A percentile compares a stretch with the other conserved stretches of the same genome.
Evolutionary conservation across 2,329 filamentous ascomycete genomes (phyloP).

Genomic region (Aspergillus piperis): DNA sequence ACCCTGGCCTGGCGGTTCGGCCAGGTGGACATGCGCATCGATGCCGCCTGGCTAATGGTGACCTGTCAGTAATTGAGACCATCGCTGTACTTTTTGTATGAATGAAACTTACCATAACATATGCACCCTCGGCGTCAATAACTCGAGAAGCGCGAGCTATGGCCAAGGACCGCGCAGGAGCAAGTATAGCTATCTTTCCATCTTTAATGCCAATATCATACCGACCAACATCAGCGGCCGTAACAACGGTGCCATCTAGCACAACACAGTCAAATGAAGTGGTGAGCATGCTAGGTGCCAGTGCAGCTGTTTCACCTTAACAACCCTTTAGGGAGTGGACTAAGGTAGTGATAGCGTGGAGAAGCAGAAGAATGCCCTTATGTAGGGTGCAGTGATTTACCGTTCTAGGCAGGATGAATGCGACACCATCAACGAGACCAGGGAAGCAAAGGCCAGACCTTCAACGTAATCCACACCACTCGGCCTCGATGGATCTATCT

Average conservation of each 20-base stretch:
- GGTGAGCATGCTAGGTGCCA: not conserved
- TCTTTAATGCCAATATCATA: conserved; percentile 48
- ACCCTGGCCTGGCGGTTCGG: conserved; percentile 31
- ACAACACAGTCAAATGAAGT: conserved; percentile 40
- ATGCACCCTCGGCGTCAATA: conserved; percentile 48
- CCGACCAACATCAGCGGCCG: conserved; percentile 45
- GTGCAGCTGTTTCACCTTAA: not conserved
- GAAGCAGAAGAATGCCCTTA: not conserved
- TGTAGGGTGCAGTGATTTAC: not conserved
- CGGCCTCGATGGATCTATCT: not conserved
- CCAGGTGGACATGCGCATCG: conserved; percentile 53
- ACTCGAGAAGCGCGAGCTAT: conserved; percentile 30
- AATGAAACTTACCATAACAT: conserved; percentile 38
- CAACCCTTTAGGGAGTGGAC: not conserved
- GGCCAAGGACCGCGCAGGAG: conserved; percentile 40
- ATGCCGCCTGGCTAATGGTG: conserved; percentile 45
- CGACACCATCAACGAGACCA: not conserved
- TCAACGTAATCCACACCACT: not conserved
- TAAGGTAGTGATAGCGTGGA: not conserved
- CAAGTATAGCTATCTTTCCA: conserved; percentile 47
- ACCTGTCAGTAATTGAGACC: not conserved
- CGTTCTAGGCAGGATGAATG: not conserved
- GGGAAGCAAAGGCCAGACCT: not conserved
- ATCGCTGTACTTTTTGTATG: not conserved
- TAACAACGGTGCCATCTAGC: conserved; percentile 49